Percentiles rank a stretch among this genome's conserved stretches.
Conservation (phyloP, 495 filamentous ascomycete species). For the Talaromyces adpressus region DNA sequence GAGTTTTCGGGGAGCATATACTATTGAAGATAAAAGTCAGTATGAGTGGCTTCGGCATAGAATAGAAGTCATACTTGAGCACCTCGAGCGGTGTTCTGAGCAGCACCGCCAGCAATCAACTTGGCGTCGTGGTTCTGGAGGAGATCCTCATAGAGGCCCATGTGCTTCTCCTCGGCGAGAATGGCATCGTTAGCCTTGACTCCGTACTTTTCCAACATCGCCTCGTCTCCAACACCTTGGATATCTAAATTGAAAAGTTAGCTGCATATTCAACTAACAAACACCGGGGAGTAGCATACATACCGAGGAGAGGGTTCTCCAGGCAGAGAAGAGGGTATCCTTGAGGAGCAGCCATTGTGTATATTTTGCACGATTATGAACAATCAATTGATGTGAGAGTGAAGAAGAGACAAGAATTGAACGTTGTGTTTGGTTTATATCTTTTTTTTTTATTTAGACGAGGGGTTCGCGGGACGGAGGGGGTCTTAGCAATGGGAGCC, state of each 20-base stretch:
- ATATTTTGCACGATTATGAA: neutral
- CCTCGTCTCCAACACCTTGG: conserved; percentile 76
- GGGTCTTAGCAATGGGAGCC: neutral
- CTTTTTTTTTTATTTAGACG: conserved; percentile 1
- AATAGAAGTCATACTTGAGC: conserved; percentile 53
- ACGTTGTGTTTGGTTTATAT: neutral
- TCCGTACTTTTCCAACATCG: conserved; percentile 82
- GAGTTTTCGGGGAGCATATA: conserved; percentile 86
- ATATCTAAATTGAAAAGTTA: conserved; percentile 57
- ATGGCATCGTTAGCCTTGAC: conserved; percentile 97
- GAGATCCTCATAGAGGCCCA: conserved; percentile 84
- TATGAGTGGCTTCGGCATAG: neutral
- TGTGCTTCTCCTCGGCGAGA: conserved; percentile 86
- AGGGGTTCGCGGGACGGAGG: conserved; percentile 3
- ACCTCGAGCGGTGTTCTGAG: conserved; percentile 96
- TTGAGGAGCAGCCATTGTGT: conserved; percentile 61
- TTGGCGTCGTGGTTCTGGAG: conserved; percentile 80
- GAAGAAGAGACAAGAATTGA: neutral
- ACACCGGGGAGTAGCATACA: conserved; percentile 20
- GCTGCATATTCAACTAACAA: conserved; percentile 8
- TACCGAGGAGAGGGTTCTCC: conserved; percentile 94
- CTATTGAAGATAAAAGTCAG: conserved; percentile 30
- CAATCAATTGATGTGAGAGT: neutral
- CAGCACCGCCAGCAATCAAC: conserved; percentile 92
- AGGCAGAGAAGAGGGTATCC: conserved; percentile 82